Evolutionary conservation across 352 stramenopile genomes (phyloP).

Genomic region (Peronospora farinosa): DNA sequence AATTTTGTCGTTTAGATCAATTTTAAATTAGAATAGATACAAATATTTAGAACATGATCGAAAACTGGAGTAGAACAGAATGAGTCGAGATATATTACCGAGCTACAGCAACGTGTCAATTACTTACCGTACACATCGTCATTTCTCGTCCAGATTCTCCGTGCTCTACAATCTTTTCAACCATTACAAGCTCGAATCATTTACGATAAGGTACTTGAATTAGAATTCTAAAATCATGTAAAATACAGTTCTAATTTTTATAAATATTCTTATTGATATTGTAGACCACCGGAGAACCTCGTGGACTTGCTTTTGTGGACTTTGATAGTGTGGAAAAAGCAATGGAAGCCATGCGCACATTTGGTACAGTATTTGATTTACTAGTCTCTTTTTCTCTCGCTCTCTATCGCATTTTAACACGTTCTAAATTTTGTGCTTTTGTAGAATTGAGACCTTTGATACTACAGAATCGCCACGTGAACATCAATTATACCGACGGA

Average conservation of each 20-base stretch:
- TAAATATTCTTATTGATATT: slow-evolving; percentile 1
- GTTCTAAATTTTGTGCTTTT: slow-evolving; percentile 7
- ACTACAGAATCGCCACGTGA: slow-evolving; percentile 39
- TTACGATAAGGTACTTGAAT: slow-evolving; percentile 50
- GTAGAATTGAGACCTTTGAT: slow-evolving; percentile 49
- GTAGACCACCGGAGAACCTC: slow-evolving; percentile 48
- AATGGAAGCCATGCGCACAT: slow-evolving; percentile 45
- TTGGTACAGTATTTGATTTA: slow-evolving; percentile 33
- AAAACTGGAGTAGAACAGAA: slow-evolving; percentile 9
- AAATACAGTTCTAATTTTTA: neutral
- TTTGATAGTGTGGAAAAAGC: slow-evolving; percentile 57
- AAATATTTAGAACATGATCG: slow-evolving; percentile 5
- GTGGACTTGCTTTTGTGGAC: slow-evolving; percentile 77
- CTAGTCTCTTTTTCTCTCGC: neutral
- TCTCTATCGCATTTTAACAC: neutral
- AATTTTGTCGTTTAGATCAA: neutral
- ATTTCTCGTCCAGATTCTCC: slow-evolving; percentile 49
- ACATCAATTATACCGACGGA: slow-evolving; percentile 46
- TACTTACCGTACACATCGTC: neutral
- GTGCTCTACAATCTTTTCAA: slow-evolving; percentile 43
- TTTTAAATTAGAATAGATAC: neutral
- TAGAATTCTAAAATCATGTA: neutral
- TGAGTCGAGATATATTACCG: neutral
- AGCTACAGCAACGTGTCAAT: neutral
- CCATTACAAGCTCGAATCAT: slow-evolving; percentile 49